Base-by-base conservation (phyloP, 345 rosid genomes). In the Isatis tinctoria region DNA sequence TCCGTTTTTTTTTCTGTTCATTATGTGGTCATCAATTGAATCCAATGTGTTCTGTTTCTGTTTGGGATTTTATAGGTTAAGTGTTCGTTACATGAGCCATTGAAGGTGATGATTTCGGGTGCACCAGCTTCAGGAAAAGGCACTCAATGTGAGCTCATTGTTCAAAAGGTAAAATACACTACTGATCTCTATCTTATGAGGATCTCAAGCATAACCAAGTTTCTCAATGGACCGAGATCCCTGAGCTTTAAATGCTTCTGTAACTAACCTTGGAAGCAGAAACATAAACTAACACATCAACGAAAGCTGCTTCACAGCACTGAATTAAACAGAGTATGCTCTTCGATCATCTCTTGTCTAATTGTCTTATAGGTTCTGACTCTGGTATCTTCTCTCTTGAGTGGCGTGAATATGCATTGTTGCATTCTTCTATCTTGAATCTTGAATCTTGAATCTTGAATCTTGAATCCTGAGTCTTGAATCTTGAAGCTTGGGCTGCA, bases 71-170 rank as follows among this genome's bases (percentile, higher is more conserved):
- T 82, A 64, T 64, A 80, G 76, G 59, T 89, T 57, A 69, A 53
- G 65, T 85, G 94, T 84, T 93, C 87, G 10, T 67, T 74, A 4
- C 49, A 37, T 28, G 86, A 88, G 79, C 88, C 97, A 0, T 39
- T 93, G 79, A 91, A 88, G 79, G 96, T 93, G 66, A 93, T 93
- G 94, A 91, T 93, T 65, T 91, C 95, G 0, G 97, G 98, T 35
- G 97, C 97, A 28, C 93, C 97, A 0, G 96, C 96, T 8, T 94
- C 93, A 1, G 97, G 98, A 44, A 94, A 91, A 82, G 95, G 98
- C 56, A 87, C 98, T 67, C 98, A 91, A 72, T 88, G 97, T 69
- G 95, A 91, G 67, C 78, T 91, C 61, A 87, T 90, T 37, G 95
- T 82, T 70, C 82, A 85, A 10, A 89, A 88, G 92, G 98, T 91